Percentiles rank a stretch among this genome's conserved stretches.
phyloP scores from a whole-genome alignment of 2,329 filamentous ascomycete genomes.

The Elsinoe arachidis region DNA sequence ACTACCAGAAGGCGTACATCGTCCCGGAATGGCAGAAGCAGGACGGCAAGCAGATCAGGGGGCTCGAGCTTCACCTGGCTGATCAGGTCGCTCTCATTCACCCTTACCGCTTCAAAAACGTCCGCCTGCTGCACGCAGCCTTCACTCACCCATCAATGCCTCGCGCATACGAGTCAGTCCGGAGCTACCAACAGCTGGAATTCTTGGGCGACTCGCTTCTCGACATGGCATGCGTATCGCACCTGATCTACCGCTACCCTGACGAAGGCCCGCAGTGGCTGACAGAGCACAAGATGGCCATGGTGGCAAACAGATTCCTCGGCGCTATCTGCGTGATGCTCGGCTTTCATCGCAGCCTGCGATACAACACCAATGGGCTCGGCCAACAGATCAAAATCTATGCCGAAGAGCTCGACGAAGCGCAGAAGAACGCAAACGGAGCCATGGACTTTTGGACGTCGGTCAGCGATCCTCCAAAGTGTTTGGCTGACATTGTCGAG shows the following conservation, averaged over 20 bases:
- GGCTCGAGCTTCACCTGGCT: slow-evolving; percentile 60
- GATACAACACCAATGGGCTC: slow-evolving; percentile 43
- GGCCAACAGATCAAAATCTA: slow-evolving; percentile 44
- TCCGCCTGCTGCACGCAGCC: slow-evolving; percentile 69
- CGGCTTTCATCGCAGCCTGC: slow-evolving; percentile 66
- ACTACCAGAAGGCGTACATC: slow-evolving; percentile 63
- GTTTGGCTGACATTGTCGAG: slow-evolving; percentile 79
- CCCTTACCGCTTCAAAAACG: slow-evolving; percentile 61
- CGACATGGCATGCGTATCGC: slow-evolving; percentile 76
- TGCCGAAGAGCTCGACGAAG: slow-evolving; percentile 50
- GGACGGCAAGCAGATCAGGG: slow-evolving; percentile 40
- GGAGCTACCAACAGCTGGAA: slow-evolving; percentile 82
- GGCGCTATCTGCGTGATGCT: slow-evolving; percentile 72
- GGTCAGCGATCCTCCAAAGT: slow-evolving; percentile 59
- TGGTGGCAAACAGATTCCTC: slow-evolving; percentile 94
- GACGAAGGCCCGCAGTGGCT: slow-evolving; percentile 87
- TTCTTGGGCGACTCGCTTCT: slow-evolving; percentile 85
- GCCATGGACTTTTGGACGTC: slow-evolving; percentile 61
- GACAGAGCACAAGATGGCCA: slow-evolving; percentile 98
- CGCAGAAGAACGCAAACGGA: slow-evolving; percentile 40
- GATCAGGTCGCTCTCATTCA: slow-evolving; percentile 52
- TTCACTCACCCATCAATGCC: slow-evolving; percentile 84
- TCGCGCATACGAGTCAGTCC: slow-evolving; percentile 64
- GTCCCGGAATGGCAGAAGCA: slow-evolving; percentile 63
- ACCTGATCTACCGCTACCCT: slow-evolving; percentile 69